Evolutionary conservation across 345 rosid genomes (phyloP), one percentile per base, ranked within the genome.

Genomic region (Syzygium grande): DNA sequence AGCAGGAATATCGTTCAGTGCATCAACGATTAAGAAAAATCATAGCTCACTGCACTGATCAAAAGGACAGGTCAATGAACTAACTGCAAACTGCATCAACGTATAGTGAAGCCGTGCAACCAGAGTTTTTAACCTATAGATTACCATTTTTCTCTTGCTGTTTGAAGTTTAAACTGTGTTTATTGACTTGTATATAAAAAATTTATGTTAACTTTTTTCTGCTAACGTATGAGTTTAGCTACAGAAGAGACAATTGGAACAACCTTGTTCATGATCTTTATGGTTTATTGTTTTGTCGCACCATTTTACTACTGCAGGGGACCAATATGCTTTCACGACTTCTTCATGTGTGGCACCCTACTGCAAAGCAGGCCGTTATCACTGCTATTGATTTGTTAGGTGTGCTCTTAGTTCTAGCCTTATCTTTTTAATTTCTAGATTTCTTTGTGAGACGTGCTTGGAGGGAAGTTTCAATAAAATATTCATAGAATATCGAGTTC

Each of bases 321-420:
- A 97, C 99, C 51, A 97, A 97, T 92, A 96, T 97, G 99, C 98
- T 96, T 91, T 96, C 99, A 78, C 91, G 96, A 88, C 99, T 97
- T 93, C 98, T 97, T 93, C 97, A 97, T 91, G 99, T 97, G 87
- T 94, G 96, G 58, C 94, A 95, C 85, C 98, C 94, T 87, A 94
- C 97, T 86, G 98, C 99, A 90, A 97, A 96, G 92, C 98, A 96
- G 91, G 99, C 99, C 86, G 99, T 97, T 87, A 97, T 97, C 86
- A 96, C 98, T 88, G 99, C 99, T 88, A 97, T 97, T 88, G 96
- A 96, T 92, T 94, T 96, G 89, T 94, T 97, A 92, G 99, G 99
- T 97, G 88, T 73, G 80, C 19, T 73, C 25, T 68, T 9, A 73
- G 49, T 73, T 41, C 49, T 73, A 68, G 46, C 46, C 80, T 73